phyloP scores from a whole-genome alignment of 139 green algal genomes.

The Haematococcus sp. region DNA sequence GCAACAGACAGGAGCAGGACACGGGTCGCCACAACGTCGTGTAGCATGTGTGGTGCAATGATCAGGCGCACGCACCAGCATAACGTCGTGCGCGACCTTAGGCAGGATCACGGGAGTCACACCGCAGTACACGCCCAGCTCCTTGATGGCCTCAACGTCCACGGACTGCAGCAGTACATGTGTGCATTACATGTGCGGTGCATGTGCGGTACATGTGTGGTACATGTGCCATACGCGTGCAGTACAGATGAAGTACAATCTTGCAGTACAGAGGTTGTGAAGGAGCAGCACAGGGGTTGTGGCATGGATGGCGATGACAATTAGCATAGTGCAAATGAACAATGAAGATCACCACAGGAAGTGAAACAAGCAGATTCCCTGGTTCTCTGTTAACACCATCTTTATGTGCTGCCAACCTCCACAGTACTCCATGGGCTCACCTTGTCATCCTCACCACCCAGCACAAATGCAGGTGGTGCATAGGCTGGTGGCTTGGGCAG shows the following conservation, averaged over 20 bases:
- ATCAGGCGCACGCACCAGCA: constrained; percentile 59
- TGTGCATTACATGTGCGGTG: not conserved
- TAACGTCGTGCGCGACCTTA: constrained; percentile 78
- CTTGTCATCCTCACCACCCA: constrained; percentile 58
- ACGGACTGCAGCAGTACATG: constrained; percentile 5
- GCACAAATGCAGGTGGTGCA: constrained; percentile 55
- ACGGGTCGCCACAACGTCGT: too few relatives aligned
- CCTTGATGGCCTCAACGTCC: constrained; percentile 31
- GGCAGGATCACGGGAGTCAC: constrained; percentile 48
- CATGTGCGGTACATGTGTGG: not conserved
- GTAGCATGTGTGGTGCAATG: too few relatives aligned
- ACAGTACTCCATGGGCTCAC: constrained; percentile 21
- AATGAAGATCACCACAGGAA: not conserved
- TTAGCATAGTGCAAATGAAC: not conserved
- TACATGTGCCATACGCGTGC: too few relatives aligned
- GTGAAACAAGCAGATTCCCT: too few relatives aligned
- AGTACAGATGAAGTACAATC: too few relatives aligned
- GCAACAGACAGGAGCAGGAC: too few relatives aligned
- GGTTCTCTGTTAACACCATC: too few relatives aligned
- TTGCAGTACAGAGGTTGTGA: too few relatives aligned
- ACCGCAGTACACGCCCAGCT: constrained; percentile 56
- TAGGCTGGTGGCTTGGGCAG: constrained; percentile 28
- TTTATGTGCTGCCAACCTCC: too few relatives aligned
- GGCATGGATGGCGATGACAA: too few relatives aligned
- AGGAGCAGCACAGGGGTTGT: too few relatives aligned